A percentile compares a stretch with the other conserved stretches of the same genome.
These are phyloP conservation scores for Entomortierella parvispora DNA, from an alignment of 192 early-diverging fungal genomes.

Conservation along the genomic window DNA sequence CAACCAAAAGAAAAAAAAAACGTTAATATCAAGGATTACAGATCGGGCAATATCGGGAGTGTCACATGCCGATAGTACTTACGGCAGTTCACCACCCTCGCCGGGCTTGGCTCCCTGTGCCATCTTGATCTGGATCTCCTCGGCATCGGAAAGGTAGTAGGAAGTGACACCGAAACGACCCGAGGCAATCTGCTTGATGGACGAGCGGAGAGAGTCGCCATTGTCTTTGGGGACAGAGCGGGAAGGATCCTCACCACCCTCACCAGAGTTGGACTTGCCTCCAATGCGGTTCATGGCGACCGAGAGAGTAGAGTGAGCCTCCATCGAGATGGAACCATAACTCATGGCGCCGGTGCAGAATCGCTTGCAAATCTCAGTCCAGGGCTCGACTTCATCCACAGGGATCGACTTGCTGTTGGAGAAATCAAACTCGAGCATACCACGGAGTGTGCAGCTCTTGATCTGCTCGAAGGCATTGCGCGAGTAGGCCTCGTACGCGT, in stretches of 20 bases:
- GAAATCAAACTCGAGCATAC: slow-evolving; percentile 90
- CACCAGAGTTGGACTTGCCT: slow-evolving; percentile 98
- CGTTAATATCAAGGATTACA: neutral
- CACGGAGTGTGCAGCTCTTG: slow-evolving; percentile 93
- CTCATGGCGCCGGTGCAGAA: slow-evolving; percentile 99
- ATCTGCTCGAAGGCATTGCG: slow-evolving; percentile 81
- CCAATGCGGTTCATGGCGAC: slow-evolving; percentile 96
- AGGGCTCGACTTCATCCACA: slow-evolving; percentile 96
- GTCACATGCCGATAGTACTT: slow-evolving; percentile 32
- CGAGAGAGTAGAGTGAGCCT: slow-evolving; percentile 92
- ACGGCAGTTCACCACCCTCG: slow-evolving; percentile 91
- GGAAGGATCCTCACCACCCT: slow-evolving; percentile 95
- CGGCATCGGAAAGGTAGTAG: slow-evolving; percentile 92
- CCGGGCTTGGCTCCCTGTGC: slow-evolving; percentile 99
- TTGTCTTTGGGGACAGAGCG: slow-evolving; percentile 78
- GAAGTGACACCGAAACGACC: slow-evolving; percentile 98
- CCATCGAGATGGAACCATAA: slow-evolving; percentile 96
- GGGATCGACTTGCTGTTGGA: slow-evolving; percentile 79
- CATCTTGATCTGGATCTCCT: slow-evolving; percentile 99
- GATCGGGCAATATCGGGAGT: slow-evolving; percentile 21
- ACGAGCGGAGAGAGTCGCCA: slow-evolving; percentile 86
- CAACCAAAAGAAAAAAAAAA: slow-evolving; percentile 4
- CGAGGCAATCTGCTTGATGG: slow-evolving; percentile 99
- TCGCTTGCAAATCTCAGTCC: slow-evolving; percentile 95
- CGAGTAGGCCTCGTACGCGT: slow-evolving; percentile 88